Conservation (phyloP, 495 filamentous ascomycete species). For the Neurospora cerealis region DNA sequence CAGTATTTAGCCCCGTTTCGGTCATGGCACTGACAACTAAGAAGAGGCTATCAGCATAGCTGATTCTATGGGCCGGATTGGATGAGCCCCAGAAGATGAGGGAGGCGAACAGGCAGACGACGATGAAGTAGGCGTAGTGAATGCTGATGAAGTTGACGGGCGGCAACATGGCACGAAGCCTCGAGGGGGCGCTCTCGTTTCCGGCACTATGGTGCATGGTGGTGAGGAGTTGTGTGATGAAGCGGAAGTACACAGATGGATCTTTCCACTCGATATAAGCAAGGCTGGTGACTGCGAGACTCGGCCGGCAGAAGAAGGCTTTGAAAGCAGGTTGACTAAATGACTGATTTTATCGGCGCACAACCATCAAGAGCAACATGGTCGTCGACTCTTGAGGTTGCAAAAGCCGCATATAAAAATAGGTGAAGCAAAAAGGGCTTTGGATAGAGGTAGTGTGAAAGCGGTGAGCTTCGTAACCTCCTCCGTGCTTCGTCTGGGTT, state of each 20-base stretch:
- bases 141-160: slow-evolving; percentile 69
- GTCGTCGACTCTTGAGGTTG: background rate
- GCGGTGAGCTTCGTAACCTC: background rate
- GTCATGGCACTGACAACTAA: slow-evolving; percentile 74
- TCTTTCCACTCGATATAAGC: background rate
- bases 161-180: slow-evolving; percentile 26
- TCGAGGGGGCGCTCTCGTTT: background rate
- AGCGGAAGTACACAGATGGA: background rate
- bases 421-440: background rate
- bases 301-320: background rate
- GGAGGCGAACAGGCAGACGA: slow-evolving; percentile 51
- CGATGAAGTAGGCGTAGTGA: slow-evolving; percentile 65
- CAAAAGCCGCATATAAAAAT: background rate
- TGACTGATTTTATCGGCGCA: background rate
- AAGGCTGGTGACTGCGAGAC: background rate
- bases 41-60: slow-evolving; percentile 69
- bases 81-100: slow-evolving; percentile 66
- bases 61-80: slow-evolving; percentile 46
- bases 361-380: background rate
- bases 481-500: background rate
- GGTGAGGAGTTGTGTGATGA: background rate
- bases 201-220: background rate
- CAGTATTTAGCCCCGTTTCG: slow-evolving; percentile 62
- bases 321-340: background rate
- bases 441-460: background rate